Evolutionary conservation across 768 basidiomycete genomes (phyloP), one percentile per base, ranked within the genome.

Genomic region (Lentinula detonsa): DNA sequence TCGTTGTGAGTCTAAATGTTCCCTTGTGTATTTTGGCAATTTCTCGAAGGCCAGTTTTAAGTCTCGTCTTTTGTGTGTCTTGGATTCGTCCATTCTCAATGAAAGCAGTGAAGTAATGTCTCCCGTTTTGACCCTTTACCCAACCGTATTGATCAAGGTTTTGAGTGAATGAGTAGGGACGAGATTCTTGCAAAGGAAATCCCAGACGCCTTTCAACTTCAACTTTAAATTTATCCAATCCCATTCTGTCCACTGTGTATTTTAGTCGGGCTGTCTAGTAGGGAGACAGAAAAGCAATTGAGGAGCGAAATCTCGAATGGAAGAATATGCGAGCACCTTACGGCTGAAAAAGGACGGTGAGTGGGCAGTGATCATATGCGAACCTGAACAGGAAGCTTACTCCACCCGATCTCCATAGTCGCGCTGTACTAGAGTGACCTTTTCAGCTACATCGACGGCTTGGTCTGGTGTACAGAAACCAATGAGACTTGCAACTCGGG

Each of bases 51-150:
- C 91, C 95, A 4, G 90, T 87, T 82, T 98, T 98, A 85, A 93
- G 97, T 64, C 91, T 85, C 57, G 84, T 83, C 18, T 83, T 91
- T 11, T 93, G 88, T 72, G 95, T 93, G 73, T 98, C 95, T 73
- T 94, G 88, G 18, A 99, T 84, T 21, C 96, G 91, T 15, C 97
- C 96, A 69, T 99, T 99, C 78, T 99, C 97, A 72, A 99, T 90
- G 74, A 95, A 98, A 72, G 90, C 78, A 55, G 89, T 93, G 74
- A 94, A 95, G 73, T 98, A 94, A 69, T 93, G 88, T 66, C 80
- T 85, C 63, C 94, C 95, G 67, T 98, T 87, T 68, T 88, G 80
- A 55, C 93, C 94, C 13, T 84, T 88, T 58, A 83, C 76, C 97
- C 97, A 99, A 46, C 97, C 97, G 66, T 86, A 98, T 70, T 95